These are phyloP conservation scores for Anastatica hierochuntica DNA, from an alignment of 345 rosid genomes.

Conservation along the genomic window DNA sequence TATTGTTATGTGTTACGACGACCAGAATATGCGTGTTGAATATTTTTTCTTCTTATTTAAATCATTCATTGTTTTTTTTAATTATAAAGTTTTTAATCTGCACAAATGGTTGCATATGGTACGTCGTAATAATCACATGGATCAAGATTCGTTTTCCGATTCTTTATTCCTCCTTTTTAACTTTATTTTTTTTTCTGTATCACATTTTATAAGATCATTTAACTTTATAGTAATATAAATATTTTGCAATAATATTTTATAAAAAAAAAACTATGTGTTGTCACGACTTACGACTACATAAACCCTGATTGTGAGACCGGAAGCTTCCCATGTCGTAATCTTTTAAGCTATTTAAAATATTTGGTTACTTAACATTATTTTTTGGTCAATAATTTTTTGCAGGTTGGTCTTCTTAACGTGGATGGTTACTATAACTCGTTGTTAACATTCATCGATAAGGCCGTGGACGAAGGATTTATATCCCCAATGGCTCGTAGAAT, in stretches of 20 bases:
- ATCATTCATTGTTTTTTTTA: background rate
- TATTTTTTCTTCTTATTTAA: conserved; percentile 2
- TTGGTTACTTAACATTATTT: background rate
- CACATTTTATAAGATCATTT: too few relatives aligned
- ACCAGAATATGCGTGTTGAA: conserved; percentile 25
- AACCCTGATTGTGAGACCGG: conserved; percentile 31
- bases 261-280: conserved; percentile 17
- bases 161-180: conserved; percentile 1
- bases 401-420: conserved; percentile 95
- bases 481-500: conserved; percentile 78
- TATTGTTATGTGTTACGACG: conserved; percentile 12
- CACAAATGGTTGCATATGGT: conserved; percentile 24
- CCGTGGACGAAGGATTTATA: conserved; percentile 93
- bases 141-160: conserved; percentile 13
- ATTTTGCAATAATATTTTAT: conserved; percentile 3
- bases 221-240: background rate
- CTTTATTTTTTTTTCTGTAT: background rate
- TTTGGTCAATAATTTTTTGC: conserved; percentile 1
- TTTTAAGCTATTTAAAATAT: background rate
- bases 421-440: conserved; percentile 88
- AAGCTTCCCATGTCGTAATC: conserved; percentile 28
- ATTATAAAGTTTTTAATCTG: background rate
- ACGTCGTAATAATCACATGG: conserved; percentile 22
- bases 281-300: conserved; percentile 25
- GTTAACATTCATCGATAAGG: conserved; percentile 73